Evolutionary conservation across 306 rosid genomes (phyloP), one percentile per base, ranked within the genome.

Genomic region (Pyrus betulifolia): DNA sequence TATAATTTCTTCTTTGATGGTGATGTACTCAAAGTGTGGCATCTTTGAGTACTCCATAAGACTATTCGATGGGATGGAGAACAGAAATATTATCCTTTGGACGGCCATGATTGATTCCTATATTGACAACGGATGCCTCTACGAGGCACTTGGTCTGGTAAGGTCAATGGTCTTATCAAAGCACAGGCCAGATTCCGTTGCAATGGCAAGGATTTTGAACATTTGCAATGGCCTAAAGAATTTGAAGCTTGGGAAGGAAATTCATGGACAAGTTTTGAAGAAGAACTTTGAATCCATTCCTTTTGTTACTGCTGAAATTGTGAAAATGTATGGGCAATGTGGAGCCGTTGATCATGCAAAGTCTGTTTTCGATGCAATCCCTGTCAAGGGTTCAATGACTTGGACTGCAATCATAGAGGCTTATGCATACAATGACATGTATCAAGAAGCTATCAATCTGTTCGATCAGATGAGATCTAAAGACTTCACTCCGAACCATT

Each of bases 351-450:
- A 76, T 49, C 64, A 74, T 75, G 97, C 93, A 25, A 82, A 80
- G 73, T 78, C 74, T 79, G 89, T 81, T 49, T 93, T 89, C 57
- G 67, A 84, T 55, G 80, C 86, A 18, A 80, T 90, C 68, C 86
- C 87, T 8, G 76, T 87, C 11, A 93, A 89, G 86, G 96, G 96
- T 67, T 82, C 91, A 5, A 88, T 92, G 92, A 83, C 97, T 75
- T 82, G 93, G 92, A 90, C 97, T 22, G 93, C 97, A 74, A 82
- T 92, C 15, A 84, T 90, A 67, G 88, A 85, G 82, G 91, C 96
- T 45, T 79, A 87, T 71, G 92, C 86, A 76, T 62, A 79, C 66
- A 87, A 82, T 74, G 81, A 72, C n/a, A 77, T 82, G 84, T 82
- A 64, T 81, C 76, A 67, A 77, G 85, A 86, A 72, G 97, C 90